Percentiles rank a stretch among this genome's conserved stretches.
Evolutionary conservation across 768 basidiomycete species (phyloP).

Genomic region (Chiua virens): DNA sequence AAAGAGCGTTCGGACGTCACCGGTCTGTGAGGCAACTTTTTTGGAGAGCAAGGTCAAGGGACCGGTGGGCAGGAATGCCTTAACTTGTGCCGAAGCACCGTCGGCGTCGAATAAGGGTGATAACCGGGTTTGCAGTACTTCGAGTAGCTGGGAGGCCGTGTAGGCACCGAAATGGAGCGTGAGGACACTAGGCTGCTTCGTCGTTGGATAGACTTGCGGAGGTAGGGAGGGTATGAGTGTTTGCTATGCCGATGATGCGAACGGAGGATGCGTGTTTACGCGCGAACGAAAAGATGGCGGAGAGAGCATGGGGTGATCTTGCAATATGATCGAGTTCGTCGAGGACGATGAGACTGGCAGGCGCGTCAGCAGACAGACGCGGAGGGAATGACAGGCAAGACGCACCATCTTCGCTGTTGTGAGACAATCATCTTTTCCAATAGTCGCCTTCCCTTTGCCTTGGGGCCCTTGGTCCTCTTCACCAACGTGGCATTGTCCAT

Average conservation of each 20-base stretch:
- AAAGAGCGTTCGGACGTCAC: slow-evolving; percentile 79
- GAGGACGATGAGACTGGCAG: slow-evolving; percentile 66
- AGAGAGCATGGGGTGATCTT: slow-evolving; percentile 55
- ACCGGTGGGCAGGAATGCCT: slow-evolving; percentile 61
- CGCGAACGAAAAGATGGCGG: slow-evolving; percentile 68
- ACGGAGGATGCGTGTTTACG: slow-evolving; percentile 50
- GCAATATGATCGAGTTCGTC: slow-evolving; percentile 88
- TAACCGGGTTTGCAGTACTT: slow-evolving; percentile 67
- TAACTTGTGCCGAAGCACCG: slow-evolving; percentile 27
- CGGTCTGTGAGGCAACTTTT: slow-evolving; percentile 79
- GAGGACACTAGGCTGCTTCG: slow-evolving; percentile 41
- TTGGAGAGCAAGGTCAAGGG: slow-evolving; percentile 72
- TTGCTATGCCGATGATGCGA: slow-evolving; percentile 83
- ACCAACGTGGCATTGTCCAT: slow-evolving; percentile 37
- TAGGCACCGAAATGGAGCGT: slow-evolving; percentile 86
- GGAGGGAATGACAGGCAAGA: background rate
- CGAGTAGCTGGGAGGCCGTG: slow-evolving; percentile 64
- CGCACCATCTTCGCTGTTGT: slow-evolving; percentile 55
- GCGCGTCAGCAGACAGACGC: slow-evolving; percentile 23
- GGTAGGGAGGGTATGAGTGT: slow-evolving; percentile 81
- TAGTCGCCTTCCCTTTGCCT: slow-evolving; percentile 45
- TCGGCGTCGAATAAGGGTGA: slow-evolving; percentile 44
- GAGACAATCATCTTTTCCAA: slow-evolving; percentile 46
- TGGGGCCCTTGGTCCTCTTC: slow-evolving; percentile 40
- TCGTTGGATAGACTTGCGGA: slow-evolving; percentile 40